Evolutionary conservation across 2,329 filamentous ascomycete genomes (phyloP).

Genomic region (Mariannaea elegans): DNA sequence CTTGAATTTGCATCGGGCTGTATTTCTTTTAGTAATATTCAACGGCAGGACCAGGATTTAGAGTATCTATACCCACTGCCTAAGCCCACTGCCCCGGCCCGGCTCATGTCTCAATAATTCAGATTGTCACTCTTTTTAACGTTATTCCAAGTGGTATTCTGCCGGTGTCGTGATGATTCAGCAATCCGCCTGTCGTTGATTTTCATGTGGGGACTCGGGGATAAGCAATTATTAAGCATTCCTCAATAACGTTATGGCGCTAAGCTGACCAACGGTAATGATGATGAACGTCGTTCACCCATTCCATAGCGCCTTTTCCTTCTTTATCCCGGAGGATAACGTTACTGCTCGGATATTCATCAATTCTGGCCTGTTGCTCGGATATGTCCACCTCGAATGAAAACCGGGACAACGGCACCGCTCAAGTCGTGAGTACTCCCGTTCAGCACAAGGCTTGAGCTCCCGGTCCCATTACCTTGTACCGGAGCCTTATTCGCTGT

Average conservation of each 20-base stretch:
- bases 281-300: not conserved
- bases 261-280: not conserved
- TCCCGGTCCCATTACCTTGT: not conserved
- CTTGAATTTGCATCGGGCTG: no score
- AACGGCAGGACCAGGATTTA: no score
- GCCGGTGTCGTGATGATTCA: not conserved
- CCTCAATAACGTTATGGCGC: slow-evolving; percentile 6
- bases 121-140: no score
- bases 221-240: slow-evolving; percentile 18
- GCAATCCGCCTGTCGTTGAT: no score
- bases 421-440: slow-evolving; percentile 2
- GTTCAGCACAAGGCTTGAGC: not conserved
- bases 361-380: not conserved
- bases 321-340: not conserved
- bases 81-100: no score
- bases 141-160: no score
- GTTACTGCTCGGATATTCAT: not conserved
- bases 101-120: no score
- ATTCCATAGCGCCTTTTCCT: not conserved
- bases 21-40: no score
- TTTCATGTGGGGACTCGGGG: no score
- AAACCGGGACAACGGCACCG: slow-evolving; percentile 8
- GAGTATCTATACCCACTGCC: no score
- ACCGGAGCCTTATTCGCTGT: not conserved
- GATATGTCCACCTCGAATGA: slow-evolving; percentile 29